Base-by-base conservation (phyloP, 306 rosid genomes). In the Abrus pulchellus region DNA sequence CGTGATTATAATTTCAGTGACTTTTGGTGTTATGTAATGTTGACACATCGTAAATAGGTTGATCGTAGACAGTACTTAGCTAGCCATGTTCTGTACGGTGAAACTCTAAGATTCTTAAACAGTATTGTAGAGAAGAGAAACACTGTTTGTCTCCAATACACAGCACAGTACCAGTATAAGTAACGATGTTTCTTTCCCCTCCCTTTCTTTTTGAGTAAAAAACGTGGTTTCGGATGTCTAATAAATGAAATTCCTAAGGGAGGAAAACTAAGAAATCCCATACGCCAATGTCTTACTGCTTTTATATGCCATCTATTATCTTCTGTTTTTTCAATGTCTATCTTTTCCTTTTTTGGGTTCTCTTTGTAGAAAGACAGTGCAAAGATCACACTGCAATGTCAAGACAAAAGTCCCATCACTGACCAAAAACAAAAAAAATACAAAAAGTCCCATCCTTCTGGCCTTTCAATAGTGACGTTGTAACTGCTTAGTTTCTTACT, bases 61-160 rank as follows among this genome's bases (percentile, higher is more conserved):
- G 1, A 12, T 70, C 36, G 9, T 52, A 9, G 11, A 1, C 36
- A 11, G 49, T 55, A 20, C 52, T 40, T 27, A 14, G 40, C 7
- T 73, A 40, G 48, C 12, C 64, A 12, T 52, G 27, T 9, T 20
- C 34, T 71, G 34, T 34, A 36, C 3, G 3, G 67, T 33, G 14
- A 72, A 27, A 75, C 45, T 44, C 13, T 1, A 30, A 68, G 74
- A 68, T 68, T 68, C 74, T 13, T 45, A 5, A 68, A 68, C 56
- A 34, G 68, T 62, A 5, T n/a, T 1, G 1, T 27, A 5, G 32
- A 12, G 44, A 32, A 45, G 44, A 48, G 30, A 60, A 48, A 47
- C 45, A 32, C 20, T 47, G 57, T 57, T 47, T 74, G 57, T 47
- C 50, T 33, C 29, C 70, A 56, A 75, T 32, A 20, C 27, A 72